Percentiles rank a stretch among this genome's conserved stretches.
Evolutionary conservation across 768 basidiomycete genomes (phyloP).

Genomic region (Baorangia bicolor): DNA sequence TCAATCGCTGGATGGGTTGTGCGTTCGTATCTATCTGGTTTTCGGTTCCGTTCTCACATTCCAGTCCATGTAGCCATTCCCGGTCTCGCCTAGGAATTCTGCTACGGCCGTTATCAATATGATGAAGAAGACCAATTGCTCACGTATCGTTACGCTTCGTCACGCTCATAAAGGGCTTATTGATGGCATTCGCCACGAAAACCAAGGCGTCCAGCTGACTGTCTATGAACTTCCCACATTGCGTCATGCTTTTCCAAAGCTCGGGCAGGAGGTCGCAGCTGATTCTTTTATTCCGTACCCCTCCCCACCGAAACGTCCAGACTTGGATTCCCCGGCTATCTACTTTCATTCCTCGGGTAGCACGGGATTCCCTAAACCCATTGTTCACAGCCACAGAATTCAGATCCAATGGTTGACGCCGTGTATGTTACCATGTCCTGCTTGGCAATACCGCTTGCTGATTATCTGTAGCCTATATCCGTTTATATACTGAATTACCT

Average conservation of each 20-base stretch:
- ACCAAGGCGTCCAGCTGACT: background rate
- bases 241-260: conserved; percentile 38
- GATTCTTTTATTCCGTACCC: conserved; percentile 24
- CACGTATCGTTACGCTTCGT: conserved; percentile 17
- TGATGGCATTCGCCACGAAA: background rate
- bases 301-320: conserved; percentile 6
- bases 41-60: conserved; percentile 20
- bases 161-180: conserved; percentile 21
- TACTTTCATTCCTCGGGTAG: conserved; percentile 54
- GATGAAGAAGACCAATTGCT: conserved; percentile 23
- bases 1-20: conserved; percentile 40
- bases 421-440: conserved; percentile 26
- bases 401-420: conserved; percentile 36
- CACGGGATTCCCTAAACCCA: conserved; percentile 50
- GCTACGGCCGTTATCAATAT: conserved; percentile 35
- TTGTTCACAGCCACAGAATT: conserved; percentile 35
- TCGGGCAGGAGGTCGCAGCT: conserved; percentile 32
- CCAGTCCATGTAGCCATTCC: conserved; percentile 33
- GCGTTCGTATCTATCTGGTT: conserved; percentile 23
- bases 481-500: background rate
- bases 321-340: conserved; percentile 37
- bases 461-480: conserved; percentile 4
- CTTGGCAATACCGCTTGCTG: background rate
- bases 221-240: conserved; percentile 22
- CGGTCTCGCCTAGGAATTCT: conserved; percentile 42